Conservation (phyloP, 352 stramenopile genomes). For the Aphanomyces stellatus region DNA sequence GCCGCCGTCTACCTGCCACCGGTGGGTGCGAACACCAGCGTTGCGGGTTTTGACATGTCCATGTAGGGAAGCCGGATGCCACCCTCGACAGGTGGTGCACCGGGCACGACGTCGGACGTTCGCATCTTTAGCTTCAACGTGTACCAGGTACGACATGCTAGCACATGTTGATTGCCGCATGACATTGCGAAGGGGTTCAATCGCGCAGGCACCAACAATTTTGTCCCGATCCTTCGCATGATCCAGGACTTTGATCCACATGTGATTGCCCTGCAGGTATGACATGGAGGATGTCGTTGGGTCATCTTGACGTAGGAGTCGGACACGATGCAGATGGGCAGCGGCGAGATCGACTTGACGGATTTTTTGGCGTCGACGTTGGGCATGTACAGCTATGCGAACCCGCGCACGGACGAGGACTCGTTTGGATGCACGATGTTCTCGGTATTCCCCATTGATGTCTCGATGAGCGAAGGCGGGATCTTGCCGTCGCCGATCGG, state of each 20-base stretch:
- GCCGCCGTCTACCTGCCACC: not conserved
- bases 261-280: conserved; percentile 9
- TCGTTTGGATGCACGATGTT: conserved; percentile 14
- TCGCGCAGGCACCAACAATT: conserved; percentile 11
- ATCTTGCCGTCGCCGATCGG: conserved; percentile 5
- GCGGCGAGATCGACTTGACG: conserved; percentile 7
- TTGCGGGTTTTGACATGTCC: too few species aligned
- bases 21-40: too few species aligned
- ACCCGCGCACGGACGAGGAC: conserved; percentile 4
- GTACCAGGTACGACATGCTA: conserved; percentile 1
- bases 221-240: not conserved
- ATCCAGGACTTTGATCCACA: conserved; percentile 14
- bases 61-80: too few species aligned
- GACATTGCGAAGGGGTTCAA: conserved; percentile 9
- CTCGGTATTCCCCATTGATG: conserved; percentile 6
- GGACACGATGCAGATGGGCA: conserved; percentile 17
- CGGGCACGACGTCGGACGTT: not conserved
- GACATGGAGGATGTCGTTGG: too few species aligned
- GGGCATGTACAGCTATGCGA: conserved; percentile 17
- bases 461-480: not conserved
- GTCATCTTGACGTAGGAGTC: conserved; percentile 15
- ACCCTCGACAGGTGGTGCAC: too few species aligned
- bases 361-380: not conserved
- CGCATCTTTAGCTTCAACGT: conserved; percentile 20
- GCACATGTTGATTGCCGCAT: not conserved